phyloP scores from a whole-genome alignment of 495 filamentous ascomycete species.

The Lophiotrema nucula region DNA sequence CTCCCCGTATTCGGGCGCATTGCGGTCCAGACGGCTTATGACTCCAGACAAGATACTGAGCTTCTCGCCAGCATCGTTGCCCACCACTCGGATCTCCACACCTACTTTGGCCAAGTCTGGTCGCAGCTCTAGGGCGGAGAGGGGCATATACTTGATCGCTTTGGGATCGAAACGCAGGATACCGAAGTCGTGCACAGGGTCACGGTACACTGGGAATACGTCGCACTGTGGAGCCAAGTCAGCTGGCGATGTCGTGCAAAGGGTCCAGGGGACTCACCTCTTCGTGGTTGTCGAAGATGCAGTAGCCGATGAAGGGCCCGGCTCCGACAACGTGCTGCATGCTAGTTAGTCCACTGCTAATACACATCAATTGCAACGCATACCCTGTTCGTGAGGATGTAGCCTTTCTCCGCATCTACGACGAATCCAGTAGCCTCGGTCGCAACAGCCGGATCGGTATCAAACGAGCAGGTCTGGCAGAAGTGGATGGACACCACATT shows the following conservation, averaged over 20 bases:
- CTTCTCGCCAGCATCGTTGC: constrained; percentile 98
- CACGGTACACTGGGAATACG: constrained; percentile 95
- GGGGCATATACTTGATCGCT: constrained; percentile 92
- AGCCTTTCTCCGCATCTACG: constrained; percentile 92
- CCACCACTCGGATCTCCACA: constrained; percentile 90
- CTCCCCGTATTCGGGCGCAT: constrained; percentile 96
- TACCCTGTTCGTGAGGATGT: constrained; percentile 42
- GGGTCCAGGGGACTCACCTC: constrained; percentile 45
- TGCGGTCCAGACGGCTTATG: constrained; percentile 91
- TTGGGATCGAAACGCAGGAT: constrained; percentile 94
- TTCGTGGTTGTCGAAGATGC: constrained; percentile 97
- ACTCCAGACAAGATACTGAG: constrained; percentile 97
- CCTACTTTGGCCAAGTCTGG: constrained; percentile 82
- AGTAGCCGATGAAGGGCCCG: constrained; percentile 96
- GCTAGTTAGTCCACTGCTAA: constrained; percentile 38
- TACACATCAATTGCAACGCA: neutral
- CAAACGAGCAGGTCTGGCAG: constrained; percentile 97
- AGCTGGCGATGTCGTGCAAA: neutral
- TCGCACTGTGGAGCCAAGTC: constrained; percentile 62
- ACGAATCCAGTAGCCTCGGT: constrained; percentile 98
- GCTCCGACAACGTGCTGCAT: constrained; percentile 92
- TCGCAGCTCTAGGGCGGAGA: constrained; percentile 73
- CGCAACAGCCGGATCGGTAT: constrained; percentile 88
- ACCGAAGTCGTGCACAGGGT: constrained; percentile 98
- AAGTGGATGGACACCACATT: constrained; percentile 98